Evolutionary conservation across 805 yeast species (phyloP), one percentile per base, ranked within the genome.

Genomic region (Candida rishiriensis): DNA sequence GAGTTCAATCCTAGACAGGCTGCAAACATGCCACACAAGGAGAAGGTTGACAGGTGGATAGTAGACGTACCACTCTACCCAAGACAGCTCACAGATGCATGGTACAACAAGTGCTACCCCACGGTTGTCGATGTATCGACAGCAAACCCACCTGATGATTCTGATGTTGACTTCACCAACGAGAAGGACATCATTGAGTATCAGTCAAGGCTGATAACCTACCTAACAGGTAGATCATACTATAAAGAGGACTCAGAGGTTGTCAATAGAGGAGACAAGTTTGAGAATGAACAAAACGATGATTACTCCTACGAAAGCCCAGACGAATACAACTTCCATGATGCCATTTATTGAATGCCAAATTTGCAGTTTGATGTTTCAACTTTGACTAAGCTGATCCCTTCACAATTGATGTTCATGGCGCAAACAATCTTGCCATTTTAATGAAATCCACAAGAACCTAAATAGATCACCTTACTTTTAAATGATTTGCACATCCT

Each of bases 41-140:
- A 85, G 54, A 85, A 85, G 54, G 85, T 85, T 1, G 69, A 69
- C 33, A 64, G 60, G 7, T 85, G 93, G 93, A 73, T 85, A 31
- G 64, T 66, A 3, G 68, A 70, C 28, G 72, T 85, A 3, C 90
- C 90, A 1, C 56, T 71, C 9, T 69, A 63, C 40, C 56, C 64
- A 0, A 49, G 60, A 15, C 53, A 48, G n/a, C 38, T 35, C 17
- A 55, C 40, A 5, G 46, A 51, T 6, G 50, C 40, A 7, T 71
- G 70, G 72, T 52, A 54, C 21, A 65, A 58, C 40, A 72, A 71
- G n/a, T 78, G 83, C 49, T 79, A 71, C 48, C 76, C 82, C 0
- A 80, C 75, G 0, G 59, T 59, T 3, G 58, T 67, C 4, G 70
- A 71, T 3, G 61, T 70, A 2, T 51, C 54, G 3, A 55, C 58